Evolutionary conservation across 129 eudicot genomes (phyloP).

Genomic region (Escallonia herrerae): DNA sequence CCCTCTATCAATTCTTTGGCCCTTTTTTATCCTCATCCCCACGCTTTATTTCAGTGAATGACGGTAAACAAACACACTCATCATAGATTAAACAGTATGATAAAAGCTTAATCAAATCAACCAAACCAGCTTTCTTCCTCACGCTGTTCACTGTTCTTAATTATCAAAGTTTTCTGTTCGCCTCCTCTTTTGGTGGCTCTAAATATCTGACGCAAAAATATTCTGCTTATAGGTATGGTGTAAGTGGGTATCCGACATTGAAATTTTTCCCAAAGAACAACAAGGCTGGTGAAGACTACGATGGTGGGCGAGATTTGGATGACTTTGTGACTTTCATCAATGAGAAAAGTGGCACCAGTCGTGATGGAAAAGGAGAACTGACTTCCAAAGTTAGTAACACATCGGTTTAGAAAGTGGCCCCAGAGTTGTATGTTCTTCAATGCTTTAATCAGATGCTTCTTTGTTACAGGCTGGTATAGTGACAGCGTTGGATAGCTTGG

Average conservation of each 20-base stretch:
- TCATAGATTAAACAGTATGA: too few species aligned
- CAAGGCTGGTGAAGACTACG: slow-evolving; percentile 81
- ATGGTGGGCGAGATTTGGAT: slow-evolving; percentile 50
- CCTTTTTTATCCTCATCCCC: too few species aligned
- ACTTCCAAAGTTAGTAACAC: slow-evolving; percentile 51
- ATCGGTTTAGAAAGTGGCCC: background rate
- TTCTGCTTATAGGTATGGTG: slow-evolving; percentile 41
- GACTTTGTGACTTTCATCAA: slow-evolving; percentile 70
- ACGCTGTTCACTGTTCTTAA: too few species aligned
- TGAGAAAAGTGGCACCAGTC: slow-evolving; percentile 72
- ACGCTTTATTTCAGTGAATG: too few species aligned
- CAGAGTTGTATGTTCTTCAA: background rate
- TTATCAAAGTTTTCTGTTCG: too few species aligned
- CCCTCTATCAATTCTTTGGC: background rate
- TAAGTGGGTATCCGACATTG: slow-evolving; percentile 65
- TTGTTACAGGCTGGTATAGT: slow-evolving; percentile 73
- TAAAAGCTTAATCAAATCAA: too few species aligned
- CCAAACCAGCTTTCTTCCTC: too few species aligned
- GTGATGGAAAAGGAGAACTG: slow-evolving; percentile 69
- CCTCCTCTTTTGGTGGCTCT: too few species aligned
- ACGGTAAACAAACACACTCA: too few species aligned
- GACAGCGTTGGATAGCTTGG: slow-evolving; percentile 50
- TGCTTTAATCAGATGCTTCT: background rate
- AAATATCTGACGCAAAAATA: too few species aligned
- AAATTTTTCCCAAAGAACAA: slow-evolving; percentile 80